Conservation (phyloP, 768 basidiomycete species). For the Pleurotus salmoneostramineus region DNA sequence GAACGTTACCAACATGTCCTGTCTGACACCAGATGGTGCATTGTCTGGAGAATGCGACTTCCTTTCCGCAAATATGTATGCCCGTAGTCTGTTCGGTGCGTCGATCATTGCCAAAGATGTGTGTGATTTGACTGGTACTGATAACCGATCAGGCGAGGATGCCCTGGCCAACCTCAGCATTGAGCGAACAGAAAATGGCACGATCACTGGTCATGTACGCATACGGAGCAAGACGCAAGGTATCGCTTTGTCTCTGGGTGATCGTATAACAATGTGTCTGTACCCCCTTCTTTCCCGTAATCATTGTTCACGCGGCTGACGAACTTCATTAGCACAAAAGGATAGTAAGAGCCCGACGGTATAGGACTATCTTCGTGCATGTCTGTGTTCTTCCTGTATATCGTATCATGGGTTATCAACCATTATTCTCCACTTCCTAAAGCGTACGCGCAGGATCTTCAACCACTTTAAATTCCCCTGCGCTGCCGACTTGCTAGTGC, state of each 20-base stretch:
- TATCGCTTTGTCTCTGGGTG: slow-evolving; percentile 92
- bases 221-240: slow-evolving; percentile 98
- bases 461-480: too few species aligned
- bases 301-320: neutral
- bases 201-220: slow-evolving; percentile 88
- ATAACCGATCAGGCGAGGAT: slow-evolving; percentile 71
- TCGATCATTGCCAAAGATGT: neutral
- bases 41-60: slow-evolving; percentile 96
- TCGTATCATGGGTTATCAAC: neutral
- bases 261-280: slow-evolving; percentile 71
- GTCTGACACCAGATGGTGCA: slow-evolving; percentile 93
- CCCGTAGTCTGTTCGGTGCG: slow-evolving; percentile 88
- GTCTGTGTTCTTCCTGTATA: neutral
- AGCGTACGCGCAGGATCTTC: too few species aligned
- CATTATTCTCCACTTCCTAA: neutral
- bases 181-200: slow-evolving; percentile 79
- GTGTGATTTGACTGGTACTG: neutral
- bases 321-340: slow-evolving; percentile 30
- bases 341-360: slow-evolving; percentile 33
- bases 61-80: slow-evolving; percentile 95
- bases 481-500: too few species aligned
- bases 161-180: slow-evolving; percentile 93
- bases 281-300: neutral
- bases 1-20: slow-evolving; percentile 97
- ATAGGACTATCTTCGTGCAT: slow-evolving; percentile 15